Evolutionary conservation across 768 basidiomycete species (phyloP).

Genomic region (Pleurotus djamor): DNA sequence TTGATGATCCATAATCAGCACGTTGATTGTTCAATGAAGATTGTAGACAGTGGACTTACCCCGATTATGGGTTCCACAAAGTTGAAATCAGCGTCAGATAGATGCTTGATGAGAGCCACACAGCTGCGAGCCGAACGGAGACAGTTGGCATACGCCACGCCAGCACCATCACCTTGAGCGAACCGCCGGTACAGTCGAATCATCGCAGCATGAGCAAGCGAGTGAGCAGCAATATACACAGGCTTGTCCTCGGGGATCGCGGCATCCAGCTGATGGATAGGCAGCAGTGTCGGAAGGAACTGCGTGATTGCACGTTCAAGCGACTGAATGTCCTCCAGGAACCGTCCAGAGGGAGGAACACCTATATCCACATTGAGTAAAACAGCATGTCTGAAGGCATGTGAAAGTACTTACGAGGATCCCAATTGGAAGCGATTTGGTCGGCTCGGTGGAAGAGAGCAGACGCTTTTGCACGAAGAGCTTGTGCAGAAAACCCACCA

Average conservation of each 20-base stretch:
- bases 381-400: background rate
- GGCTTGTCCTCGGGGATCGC: slow-evolving; percentile 57
- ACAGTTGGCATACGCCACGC: slow-evolving; percentile 59
- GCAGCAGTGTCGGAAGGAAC: slow-evolving; percentile 62
- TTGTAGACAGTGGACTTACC: slow-evolving; percentile 37
- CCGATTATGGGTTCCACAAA: slow-evolving; percentile 80
- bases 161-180: slow-evolving; percentile 48
- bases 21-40: background rate
- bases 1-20: background rate
- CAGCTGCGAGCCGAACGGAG: slow-evolving; percentile 60
- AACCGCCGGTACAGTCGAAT: slow-evolving; percentile 66
- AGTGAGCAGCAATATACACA: slow-evolving; percentile 57
- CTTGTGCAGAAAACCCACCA: slow-evolving; percentile 59
- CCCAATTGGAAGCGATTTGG: slow-evolving; percentile 58
- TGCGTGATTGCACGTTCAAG: slow-evolving; percentile 64
- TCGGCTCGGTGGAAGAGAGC: slow-evolving; percentile 71
- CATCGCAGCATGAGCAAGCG: slow-evolving; percentile 62
- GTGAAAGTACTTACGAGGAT: slow-evolving; percentile 41
- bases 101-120: slow-evolving; percentile 57
- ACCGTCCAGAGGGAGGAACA: slow-evolving; percentile 40
- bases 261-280: slow-evolving; percentile 61
- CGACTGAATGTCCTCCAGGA: slow-evolving; percentile 56
- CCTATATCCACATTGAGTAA: slow-evolving; percentile 22
- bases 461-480: slow-evolving; percentile 75
- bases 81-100: slow-evolving; percentile 62